Base-by-base conservation (phyloP, 2,329 filamentous ascomycete species). In the Cladosporium halotolerans region DNA sequence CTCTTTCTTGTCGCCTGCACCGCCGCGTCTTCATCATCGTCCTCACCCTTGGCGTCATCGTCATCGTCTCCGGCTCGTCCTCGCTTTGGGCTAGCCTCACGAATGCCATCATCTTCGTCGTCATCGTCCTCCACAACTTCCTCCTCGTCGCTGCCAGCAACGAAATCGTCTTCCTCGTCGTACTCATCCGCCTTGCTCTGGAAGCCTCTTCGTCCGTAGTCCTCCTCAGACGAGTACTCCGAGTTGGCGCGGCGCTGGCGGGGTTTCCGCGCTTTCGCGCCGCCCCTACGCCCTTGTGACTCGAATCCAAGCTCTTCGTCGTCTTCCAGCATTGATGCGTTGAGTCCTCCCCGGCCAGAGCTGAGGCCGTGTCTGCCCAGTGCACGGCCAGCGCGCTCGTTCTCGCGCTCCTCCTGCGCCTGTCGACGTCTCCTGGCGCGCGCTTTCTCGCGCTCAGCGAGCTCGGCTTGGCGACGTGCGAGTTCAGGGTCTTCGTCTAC, bases 121-220 rank as follows among this genome's bases (percentile, higher is more conserved):
- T 70, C 68, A 1, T 86, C 83, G 16, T 84, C 83, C 1, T 78
- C 82, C 3, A 76, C 81, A 32, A 79, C 81, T 40, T 71, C 68
- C 52, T 70, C 69, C 55, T 89, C 86, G 59, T 89, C 87, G 62
- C 85, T 89, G 3, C 77, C 77, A 3, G 85, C 88, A 53, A 92
- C 79, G 66, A 92, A 92, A 54, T 85, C 88, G 63, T 92, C 88
- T 33, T 86, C 86, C 65, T 85, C 79, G 57, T 91, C 87, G 65
- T 92, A 92, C 61, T 89, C 85, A 59, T 91, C 85, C 55, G 85
- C 79, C 49, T 81, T 79, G 32, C 78, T 78, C 43, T 74, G 75
- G 32, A 82, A 80, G 36, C 79, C 78, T 13, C 82, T 81, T 34
- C 84, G 75, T 55, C 88, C 86, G 60, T 89, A 86, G 62, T 90